phyloP scores from a whole-genome alignment of 2,329 filamentous ascomycete species.

The Alternaria hordeiaustralica region DNA sequence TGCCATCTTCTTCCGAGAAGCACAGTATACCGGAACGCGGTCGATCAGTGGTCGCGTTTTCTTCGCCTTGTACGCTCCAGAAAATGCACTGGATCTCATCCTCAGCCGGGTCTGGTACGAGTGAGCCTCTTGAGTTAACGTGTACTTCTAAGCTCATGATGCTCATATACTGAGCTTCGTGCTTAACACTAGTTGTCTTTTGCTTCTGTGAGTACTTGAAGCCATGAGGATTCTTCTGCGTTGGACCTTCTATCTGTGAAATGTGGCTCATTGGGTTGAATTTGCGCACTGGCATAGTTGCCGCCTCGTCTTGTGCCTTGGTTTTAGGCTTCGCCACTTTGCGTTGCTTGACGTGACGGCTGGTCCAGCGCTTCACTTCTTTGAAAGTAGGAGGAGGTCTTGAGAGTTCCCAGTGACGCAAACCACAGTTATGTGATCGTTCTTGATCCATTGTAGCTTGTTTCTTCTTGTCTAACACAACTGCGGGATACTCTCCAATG shows the following conservation, averaged over 20 bases:
- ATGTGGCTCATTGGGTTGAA: conserved; percentile 48
- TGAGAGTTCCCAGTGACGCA: conserved; percentile 79
- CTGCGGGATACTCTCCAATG: conserved; percentile 59
- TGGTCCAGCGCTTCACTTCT: conserved; percentile 75
- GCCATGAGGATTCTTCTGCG: conserved; percentile 79
- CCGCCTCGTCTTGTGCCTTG: conserved; percentile 7
- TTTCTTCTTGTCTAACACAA: conserved; percentile 58
- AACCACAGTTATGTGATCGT: conserved; percentile 64
- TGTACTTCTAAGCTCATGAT: conserved; percentile 94
- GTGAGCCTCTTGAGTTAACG: conserved; percentile 80
- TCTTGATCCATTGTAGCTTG: conserved; percentile 60
- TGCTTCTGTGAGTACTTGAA: conserved; percentile 85
- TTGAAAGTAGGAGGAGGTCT: conserved; percentile 70
- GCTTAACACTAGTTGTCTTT: conserved; percentile 76
- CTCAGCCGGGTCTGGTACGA: conserved; percentile 87
- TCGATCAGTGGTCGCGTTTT: conserved; percentile 62
- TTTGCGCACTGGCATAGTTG: conserved; percentile 20
- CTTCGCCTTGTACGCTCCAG: conserved; percentile 85
- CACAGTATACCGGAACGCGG: conserved; percentile 75
- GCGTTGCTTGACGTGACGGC: conserved; percentile 38
- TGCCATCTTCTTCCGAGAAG: conserved; percentile 66
- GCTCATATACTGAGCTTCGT: conserved; percentile 93
- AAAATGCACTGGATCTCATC: conserved; percentile 90
- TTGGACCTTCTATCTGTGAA: conserved; percentile 89
- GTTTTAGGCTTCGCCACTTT: conserved; percentile 8